Evolutionary conservation across 1,284 basidiomycete genomes (phyloP).

Genomic region (Cryptococcus jaspeensis): DNA sequence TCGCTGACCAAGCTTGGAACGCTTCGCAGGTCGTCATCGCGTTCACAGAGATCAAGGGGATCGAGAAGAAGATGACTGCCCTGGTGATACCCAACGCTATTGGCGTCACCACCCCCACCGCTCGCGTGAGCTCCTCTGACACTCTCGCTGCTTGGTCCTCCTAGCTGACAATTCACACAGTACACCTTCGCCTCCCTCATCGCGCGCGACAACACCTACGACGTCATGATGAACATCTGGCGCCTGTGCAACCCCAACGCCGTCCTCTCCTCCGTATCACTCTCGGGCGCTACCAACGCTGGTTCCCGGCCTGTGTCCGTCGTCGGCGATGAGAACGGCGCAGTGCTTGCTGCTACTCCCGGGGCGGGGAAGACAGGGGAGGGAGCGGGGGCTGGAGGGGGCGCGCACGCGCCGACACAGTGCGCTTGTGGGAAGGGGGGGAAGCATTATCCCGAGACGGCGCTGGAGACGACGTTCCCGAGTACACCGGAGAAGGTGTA

Average conservation of each 20-base stretch:
- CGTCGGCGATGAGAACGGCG: constrained; percentile 17
- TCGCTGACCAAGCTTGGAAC: constrained; percentile 2
- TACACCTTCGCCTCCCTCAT: constrained; percentile 97
- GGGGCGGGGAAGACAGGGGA: not conserved
- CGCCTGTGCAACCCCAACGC: constrained; percentile 80
- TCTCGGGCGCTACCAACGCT: constrained; percentile 17
- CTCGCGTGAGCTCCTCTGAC: constrained; percentile 44
- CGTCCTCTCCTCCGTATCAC: constrained; percentile 35
- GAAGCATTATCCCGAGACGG: constrained; percentile 70
- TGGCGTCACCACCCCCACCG: constrained; percentile 75
- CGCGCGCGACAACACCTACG: constrained; percentile 91
- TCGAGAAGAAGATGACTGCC: constrained; percentile 98
- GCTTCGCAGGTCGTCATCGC: constrained; percentile 74
- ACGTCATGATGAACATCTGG: constrained; percentile 97
- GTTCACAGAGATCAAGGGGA: constrained; percentile 81
- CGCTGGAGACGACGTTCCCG: constrained; percentile 75
- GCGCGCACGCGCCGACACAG: constrained; percentile 56
- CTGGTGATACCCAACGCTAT: constrained; percentile 99
- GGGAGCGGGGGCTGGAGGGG: constrained; percentile 3
- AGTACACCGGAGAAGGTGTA: constrained; percentile 93
- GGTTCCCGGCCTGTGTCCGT: constrained; percentile 33
- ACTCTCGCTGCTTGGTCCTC: not conserved
- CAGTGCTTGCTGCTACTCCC: not conserved
- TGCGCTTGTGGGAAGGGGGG: constrained; percentile 74
- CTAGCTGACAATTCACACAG: constrained; percentile 53